phyloP scores from a whole-genome alignment of 2,329 filamentous ascomycete species.

The Fusarium nematophilum region DNA sequence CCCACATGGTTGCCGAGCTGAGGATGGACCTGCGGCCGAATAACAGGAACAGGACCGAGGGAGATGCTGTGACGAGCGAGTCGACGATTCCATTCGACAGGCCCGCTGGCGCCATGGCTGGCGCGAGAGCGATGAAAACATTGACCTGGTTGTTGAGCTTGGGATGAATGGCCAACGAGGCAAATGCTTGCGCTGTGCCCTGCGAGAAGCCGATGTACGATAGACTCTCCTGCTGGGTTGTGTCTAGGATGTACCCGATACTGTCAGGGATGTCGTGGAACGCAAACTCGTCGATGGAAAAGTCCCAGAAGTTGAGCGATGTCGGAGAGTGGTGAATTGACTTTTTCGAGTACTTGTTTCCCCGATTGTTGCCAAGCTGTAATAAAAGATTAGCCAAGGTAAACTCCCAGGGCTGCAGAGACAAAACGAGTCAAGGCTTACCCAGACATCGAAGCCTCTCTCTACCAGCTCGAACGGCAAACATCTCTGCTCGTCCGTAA shows the following conservation, averaged over 20 bases:
- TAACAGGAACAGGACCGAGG: conserved; percentile 89
- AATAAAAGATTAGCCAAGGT: conserved; percentile 43
- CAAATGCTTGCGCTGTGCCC: conserved; percentile 96
- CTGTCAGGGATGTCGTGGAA: conserved; percentile 97
- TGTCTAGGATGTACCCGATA: conserved; percentile 89
- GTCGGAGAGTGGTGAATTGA: conserved; percentile 80
- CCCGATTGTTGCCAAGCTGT: conserved; percentile 93
- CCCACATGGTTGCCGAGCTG: conserved; percentile 96
- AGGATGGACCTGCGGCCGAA: conserved; percentile 94
- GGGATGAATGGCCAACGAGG: conserved; percentile 90
- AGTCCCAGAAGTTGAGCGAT: conserved; percentile 89
- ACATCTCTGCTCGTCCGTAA: conserved; percentile 86
- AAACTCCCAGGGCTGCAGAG: background rate
- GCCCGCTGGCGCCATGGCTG: conserved; percentile 95
- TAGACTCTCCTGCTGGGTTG: conserved; percentile 83
- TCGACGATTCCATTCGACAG: conserved; percentile 92
- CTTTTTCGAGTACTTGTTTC: conserved; percentile 99
- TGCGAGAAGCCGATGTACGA: conserved; percentile 99
- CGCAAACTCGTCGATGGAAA: conserved; percentile 98
- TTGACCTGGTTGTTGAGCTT: conserved; percentile 92
- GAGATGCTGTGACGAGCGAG: conserved; percentile 91
- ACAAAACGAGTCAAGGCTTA: conserved; percentile 53
- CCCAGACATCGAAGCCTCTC: conserved; percentile 95
- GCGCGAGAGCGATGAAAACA: conserved; percentile 94
- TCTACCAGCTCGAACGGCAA: conserved; percentile 91